These are phyloP conservation scores for Trametes sanguinea DNA, from an alignment of 768 basidiomycete genomes.

Conservation along the genomic window DNA sequence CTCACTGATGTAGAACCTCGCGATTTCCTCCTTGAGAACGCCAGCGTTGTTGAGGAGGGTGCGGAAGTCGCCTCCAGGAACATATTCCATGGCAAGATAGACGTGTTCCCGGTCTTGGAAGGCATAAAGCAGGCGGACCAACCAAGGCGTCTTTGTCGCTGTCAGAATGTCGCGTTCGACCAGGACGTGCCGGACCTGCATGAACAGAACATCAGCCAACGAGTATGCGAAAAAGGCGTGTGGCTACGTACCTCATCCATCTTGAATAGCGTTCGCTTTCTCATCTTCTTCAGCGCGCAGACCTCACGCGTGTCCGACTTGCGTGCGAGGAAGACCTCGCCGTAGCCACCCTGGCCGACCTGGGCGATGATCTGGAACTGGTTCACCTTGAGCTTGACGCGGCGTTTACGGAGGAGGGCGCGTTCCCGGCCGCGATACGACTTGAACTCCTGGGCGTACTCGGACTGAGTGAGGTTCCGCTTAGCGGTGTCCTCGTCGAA, in stretches of 20 bases:
- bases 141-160: conserved; percentile 96
- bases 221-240: not conserved
- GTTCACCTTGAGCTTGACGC: conserved; percentile 89
- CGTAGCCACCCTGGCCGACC: conserved; percentile 98
- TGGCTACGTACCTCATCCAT: conserved; percentile 84
- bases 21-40: conserved; percentile 95
- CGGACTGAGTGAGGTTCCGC: conserved; percentile 55
- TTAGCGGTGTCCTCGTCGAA: conserved; percentile 83
- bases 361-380: conserved; percentile 99
- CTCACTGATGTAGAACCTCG: conserved; percentile 94
- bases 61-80: conserved; percentile 97
- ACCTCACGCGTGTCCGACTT: conserved; percentile 96
- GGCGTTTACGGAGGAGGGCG: conserved; percentile 86
- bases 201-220: not conserved
- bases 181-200: conserved; percentile 94
- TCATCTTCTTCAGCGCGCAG: conserved; percentile 97
- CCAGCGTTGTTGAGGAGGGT: conserved; percentile 98
- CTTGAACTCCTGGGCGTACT: conserved; percentile 80
- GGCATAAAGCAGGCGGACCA: conserved; percentile 91
- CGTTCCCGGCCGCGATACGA: conserved; percentile 95
- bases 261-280: conserved; percentile 90
- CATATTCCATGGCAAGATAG: conserved; percentile 99
- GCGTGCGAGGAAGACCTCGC: conserved; percentile 93
- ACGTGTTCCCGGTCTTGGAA: conserved; percentile 93
- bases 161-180: conserved; percentile 98